Conservation (phyloP, 2,329 filamentous ascomycete species). For the Didymella exigua region DNA sequence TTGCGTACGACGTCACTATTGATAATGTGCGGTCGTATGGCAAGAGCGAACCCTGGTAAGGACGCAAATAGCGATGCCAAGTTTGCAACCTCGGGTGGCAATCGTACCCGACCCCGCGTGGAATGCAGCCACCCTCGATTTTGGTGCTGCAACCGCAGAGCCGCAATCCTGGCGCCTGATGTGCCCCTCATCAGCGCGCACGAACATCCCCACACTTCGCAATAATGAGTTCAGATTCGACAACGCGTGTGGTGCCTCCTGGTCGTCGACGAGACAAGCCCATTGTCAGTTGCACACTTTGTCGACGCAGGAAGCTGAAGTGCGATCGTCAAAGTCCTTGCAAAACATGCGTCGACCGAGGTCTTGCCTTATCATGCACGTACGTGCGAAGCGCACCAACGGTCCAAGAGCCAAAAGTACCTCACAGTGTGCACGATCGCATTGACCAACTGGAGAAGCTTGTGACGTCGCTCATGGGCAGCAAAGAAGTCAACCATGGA, state of each 20-base stretch:
- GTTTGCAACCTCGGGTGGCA: background rate
- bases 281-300: conserved; percentile 31
- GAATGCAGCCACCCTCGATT: background rate
- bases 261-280: conserved; percentile 38
- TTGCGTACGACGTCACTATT: background rate
- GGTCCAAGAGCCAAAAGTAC: conserved; percentile 29
- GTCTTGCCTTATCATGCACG: conserved; percentile 43
- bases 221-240: conserved; percentile 30
- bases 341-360: conserved; percentile 45
- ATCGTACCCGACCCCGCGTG: conserved; percentile 2
- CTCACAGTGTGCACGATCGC: conserved; percentile 44
- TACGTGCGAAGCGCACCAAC: conserved; percentile 31
- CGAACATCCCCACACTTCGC: background rate
- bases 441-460: conserved; percentile 47
- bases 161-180: background rate
- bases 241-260: conserved; percentile 30
- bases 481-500: conserved; percentile 20
- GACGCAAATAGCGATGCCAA: background rate
- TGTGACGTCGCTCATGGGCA: conserved; percentile 43
- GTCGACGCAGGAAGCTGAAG: conserved; percentile 35
- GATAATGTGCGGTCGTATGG: background rate
- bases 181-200: background rate
- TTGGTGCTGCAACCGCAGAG: background rate
- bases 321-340: conserved; percentile 47
- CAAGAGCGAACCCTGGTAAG: background rate